A percentile compares a stretch with the other conserved stretches of the same genome.
These are phyloP conservation scores for Candida silvatica DNA, from an alignment of 805 yeast genomes.

Conservation along the genomic window DNA sequence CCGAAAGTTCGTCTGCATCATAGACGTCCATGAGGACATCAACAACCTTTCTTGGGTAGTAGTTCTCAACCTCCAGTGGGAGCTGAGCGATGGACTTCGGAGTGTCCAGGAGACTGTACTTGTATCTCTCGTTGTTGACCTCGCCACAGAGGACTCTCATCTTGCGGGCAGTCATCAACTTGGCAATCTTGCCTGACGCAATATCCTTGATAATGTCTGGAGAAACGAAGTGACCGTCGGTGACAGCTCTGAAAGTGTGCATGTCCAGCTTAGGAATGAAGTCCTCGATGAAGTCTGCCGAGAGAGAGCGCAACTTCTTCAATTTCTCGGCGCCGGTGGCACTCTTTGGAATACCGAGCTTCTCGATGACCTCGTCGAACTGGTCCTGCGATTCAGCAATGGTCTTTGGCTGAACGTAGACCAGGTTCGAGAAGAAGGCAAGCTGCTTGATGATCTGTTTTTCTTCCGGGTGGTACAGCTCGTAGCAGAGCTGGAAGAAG, in stretches of 20 bases:
- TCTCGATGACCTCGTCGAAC: constrained; percentile 25
- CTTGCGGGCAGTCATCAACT: constrained; percentile 3
- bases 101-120: constrained; percentile 8
- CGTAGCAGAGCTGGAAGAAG: constrained; percentile 32
- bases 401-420: constrained; percentile 30
- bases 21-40: not conserved
- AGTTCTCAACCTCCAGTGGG: not conserved
- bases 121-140: constrained; percentile 7
- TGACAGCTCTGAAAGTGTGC: constrained; percentile 28
- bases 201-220: constrained; percentile 24
- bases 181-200: constrained; percentile 14
- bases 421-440: constrained; percentile 26
- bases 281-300: constrained; percentile 5
- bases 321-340: constrained; percentile 7
- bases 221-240: constrained; percentile 29
- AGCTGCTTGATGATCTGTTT: constrained; percentile 30
- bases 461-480: constrained; percentile 31
- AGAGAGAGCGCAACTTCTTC: constrained; percentile 5
- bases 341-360: constrained; percentile 11
- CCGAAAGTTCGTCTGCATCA: not conserved
- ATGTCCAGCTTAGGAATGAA: constrained; percentile 6
- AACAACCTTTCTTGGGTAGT: not conserved
- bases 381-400: constrained; percentile 26
- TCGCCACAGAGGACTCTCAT: constrained; percentile 8
- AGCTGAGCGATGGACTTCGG: constrained; percentile 10